These are phyloP conservation scores for Penicillium sp. DNA, from an alignment of 2,329 filamentous ascomycete species.

Conservation along the genomic window DNA sequence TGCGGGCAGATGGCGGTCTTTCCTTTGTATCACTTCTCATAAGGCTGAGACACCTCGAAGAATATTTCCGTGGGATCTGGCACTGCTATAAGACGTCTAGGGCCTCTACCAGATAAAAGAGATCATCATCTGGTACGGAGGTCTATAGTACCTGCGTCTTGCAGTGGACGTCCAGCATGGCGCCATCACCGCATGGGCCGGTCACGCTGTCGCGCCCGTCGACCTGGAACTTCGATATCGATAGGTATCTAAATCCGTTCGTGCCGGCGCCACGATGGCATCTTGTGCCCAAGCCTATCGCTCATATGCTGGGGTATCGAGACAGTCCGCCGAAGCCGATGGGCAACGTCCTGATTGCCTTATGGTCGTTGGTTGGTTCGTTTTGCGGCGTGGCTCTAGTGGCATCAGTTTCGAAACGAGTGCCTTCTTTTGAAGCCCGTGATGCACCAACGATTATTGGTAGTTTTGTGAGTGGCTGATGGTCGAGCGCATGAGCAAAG, in stretches of 20 bases:
- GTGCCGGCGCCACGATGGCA: conserved; percentile 66
- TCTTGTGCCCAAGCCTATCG: conserved; percentile 62
- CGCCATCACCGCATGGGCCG: background rate
- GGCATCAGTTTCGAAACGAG: conserved; percentile 55
- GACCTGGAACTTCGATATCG: conserved; percentile 66
- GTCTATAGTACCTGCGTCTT: background rate
- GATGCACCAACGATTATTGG: conserved; percentile 63
- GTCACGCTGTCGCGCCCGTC: conserved; percentile 23
- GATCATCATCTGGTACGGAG: no score
- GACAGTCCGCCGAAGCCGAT: conserved; percentile 37
- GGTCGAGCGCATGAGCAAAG: no score
- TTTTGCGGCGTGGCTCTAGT: conserved; percentile 63
- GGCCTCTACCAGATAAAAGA: background rate
- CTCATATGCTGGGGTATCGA: conserved; percentile 68
- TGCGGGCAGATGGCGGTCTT: background rate
- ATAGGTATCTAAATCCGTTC: conserved; percentile 69
- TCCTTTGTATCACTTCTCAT: background rate
- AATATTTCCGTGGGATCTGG: background rate
- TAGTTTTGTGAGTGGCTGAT: conserved; percentile 60
- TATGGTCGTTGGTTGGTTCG: conserved; percentile 65
- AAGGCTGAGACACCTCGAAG: conserved; percentile 4
- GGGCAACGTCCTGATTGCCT: conserved; percentile 59
- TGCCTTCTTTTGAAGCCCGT: conserved; percentile 54
- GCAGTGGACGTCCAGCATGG: conserved; percentile 3
- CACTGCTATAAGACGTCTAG: background rate